phyloP scores from a whole-genome alignment of 2,329 filamentous ascomycete species.

The Penicillium crustosum region DNA sequence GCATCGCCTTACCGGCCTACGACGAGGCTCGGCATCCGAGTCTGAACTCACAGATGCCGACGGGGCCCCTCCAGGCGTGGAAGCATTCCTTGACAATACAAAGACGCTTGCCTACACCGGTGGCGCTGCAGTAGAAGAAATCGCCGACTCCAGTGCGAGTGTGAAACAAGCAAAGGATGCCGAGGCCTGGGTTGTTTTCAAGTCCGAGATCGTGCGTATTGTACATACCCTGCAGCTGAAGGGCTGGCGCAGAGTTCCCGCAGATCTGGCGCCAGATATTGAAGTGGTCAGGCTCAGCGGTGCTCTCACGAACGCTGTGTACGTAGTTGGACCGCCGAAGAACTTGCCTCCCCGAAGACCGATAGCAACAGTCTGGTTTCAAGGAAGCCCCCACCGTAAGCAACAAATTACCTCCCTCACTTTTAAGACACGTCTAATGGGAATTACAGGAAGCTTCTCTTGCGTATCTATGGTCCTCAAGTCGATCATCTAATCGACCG shows the following conservation, averaged over 20 bases:
- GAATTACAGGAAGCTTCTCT: slow-evolving; percentile 65
- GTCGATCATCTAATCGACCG: slow-evolving; percentile 95
- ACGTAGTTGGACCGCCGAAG: slow-evolving; percentile 81
- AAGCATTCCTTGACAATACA: slow-evolving; percentile 82
- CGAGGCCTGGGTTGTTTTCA: slow-evolving; percentile 81
- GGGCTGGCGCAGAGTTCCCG: slow-evolving; percentile 80
- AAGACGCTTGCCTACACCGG: slow-evolving; percentile 78
- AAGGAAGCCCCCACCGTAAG: slow-evolving; percentile 56
- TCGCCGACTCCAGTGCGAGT: slow-evolving; percentile 43
- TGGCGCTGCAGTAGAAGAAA: slow-evolving; percentile 46
- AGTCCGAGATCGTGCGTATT: slow-evolving; percentile 85
- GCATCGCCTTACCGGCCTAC: slow-evolving; percentile 40
- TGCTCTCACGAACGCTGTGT: slow-evolving; percentile 93
- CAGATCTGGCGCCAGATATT: slow-evolving; percentile 45
- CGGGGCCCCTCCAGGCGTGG: slow-evolving; percentile 76
- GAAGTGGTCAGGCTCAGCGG: slow-evolving; percentile 64
- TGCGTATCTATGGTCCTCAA: slow-evolving; percentile 91
- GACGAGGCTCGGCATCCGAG: slow-evolving; percentile 66
- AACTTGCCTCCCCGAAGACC: slow-evolving; percentile 53
- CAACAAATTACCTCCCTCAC: slow-evolving; percentile 11
- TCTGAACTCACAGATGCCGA: slow-evolving; percentile 84
- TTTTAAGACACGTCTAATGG: slow-evolving; percentile 4
- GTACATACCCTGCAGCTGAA: slow-evolving; percentile 86
- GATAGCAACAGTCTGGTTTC: slow-evolving; percentile 41
- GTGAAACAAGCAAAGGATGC: slow-evolving; percentile 64